Evolutionary conservation across 495 filamentous ascomycete species (phyloP).

Genomic region (Talaromyces borbonicus): DNA sequence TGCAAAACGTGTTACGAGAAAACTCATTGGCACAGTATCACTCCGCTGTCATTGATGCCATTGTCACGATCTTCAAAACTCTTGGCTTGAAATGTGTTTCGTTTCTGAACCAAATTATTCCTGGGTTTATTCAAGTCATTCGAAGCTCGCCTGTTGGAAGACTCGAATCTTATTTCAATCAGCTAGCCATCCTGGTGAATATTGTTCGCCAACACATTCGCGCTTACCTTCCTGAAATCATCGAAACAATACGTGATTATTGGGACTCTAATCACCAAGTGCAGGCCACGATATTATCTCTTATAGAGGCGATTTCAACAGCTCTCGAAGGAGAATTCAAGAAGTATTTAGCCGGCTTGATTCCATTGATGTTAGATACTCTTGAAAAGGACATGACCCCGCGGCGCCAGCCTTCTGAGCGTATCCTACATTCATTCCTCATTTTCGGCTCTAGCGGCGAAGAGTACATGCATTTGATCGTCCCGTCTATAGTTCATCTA

Average conservation of each 20-base stretch:
- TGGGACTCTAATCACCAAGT: constrained; percentile 70
- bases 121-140: constrained; percentile 83
- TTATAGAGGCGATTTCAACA: constrained; percentile 87
- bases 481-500: constrained; percentile 85
- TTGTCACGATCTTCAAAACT: constrained; percentile 97
- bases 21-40: constrained; percentile 80
- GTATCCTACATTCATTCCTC: constrained; percentile 86
- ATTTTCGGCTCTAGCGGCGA: constrained; percentile 94
- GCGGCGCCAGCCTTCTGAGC: constrained; percentile 69
- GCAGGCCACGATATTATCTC: constrained; percentile 78
- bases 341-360: constrained; percentile 74
- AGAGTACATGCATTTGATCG: constrained; percentile 98
- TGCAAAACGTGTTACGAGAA: constrained; percentile 79
- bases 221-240: constrained; percentile 73
- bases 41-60: constrained; percentile 91
- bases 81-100: constrained; percentile 90
- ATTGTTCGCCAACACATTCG: constrained; percentile 96
- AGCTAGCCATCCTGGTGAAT: constrained; percentile 80
- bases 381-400: constrained; percentile 75
- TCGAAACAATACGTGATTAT: constrained; percentile 72
- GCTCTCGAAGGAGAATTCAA: constrained; percentile 97
- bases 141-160: constrained; percentile 59
- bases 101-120: constrained; percentile 86
- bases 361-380: constrained; percentile 86
- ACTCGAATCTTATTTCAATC: constrained; percentile 93